Evolutionary conservation across 441 rosid genomes (phyloP), one percentile per base, ranked within the genome.

Genomic region (Macaranga tanarius): DNA sequence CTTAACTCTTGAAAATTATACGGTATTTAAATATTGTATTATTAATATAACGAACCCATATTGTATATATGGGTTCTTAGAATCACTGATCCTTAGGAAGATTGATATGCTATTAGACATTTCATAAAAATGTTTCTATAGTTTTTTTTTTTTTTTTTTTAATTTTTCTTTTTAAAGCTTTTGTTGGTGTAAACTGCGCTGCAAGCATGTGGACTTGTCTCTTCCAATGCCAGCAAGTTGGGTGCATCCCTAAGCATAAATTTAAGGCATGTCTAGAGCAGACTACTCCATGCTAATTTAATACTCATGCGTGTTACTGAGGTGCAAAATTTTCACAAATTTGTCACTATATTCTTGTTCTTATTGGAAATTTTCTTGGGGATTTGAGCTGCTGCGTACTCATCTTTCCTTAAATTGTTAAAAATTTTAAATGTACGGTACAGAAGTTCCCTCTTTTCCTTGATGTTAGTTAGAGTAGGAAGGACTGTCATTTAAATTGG

Each of bases 181-280:
- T 23, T 59, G 23, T 6, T 7, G 7, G 55, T 51, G 5, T 16
- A 51, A 51, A 17, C 55, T 51, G n/a, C n/a, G 55, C 55, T 51
- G 47, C 20, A 51, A 51, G 55, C 7, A 15, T 15, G 68, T 10
- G 7, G n/a, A 40, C 23, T 56, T 56, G 61, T 56, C 61, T 62
- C 48, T 38, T 62, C 47, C 23, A 19, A 62, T 10, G 10, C 12
- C 10, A 2, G 25, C 62, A 58, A 25, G 26, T 26, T 11, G 42
- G 61, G 31, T n/a, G n/a, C 47, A 61, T 61, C 23, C 42, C 47
- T 34, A 61, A 61, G 19, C 19, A n/a, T 8, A 19, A 7, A 61
- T 10, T 64, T 62, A 38, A 62, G 67, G 50, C 67, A 62, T 42
- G 67, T 62, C 28, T 62, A 15, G 34, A 31, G 63, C 63, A 57